Base-by-base conservation (phyloP, 2,329 filamentous ascomycete species). In the Fusarium circinatum region DNA sequence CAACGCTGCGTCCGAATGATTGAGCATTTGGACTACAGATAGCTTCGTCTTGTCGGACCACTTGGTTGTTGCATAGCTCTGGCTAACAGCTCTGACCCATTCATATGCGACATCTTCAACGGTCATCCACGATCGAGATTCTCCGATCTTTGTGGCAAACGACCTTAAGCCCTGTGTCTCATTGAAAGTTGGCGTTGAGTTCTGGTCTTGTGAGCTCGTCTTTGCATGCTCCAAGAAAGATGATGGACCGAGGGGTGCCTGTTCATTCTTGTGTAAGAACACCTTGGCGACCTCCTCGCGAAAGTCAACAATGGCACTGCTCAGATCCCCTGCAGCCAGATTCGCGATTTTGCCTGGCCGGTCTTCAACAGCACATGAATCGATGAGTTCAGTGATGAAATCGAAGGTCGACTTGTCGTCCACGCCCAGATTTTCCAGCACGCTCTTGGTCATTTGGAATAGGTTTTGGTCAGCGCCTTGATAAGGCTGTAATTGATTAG, bases 201-300 rank as follows among this genome's bases (percentile, higher is more conserved):
- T 81, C 28, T 85, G 82, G 56, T 87, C 86, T 74, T 89, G 86
- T 1, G 87, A 85, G 8, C 86, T 85, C 0, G 87, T 83, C 72
- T 91, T 91, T 3, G 89, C 87, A 75, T 92, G 89, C 73, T 92
- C 90, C 8, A 92, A 84, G 73, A 92, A 92, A 8, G 89, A 89
- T 2, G 87, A 89, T 22, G 91, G 83, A 14, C 88, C 88, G 36
- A 89, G 81, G 17, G 85, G 85, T 0, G 86, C 83, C 28, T 85
- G 82, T 51, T 89, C 87, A 62, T 87, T 86, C 71, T 89, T 89
- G 69, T 83, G 86, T 18, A 90, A 79, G 17, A 91, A 78, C 10
- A 88, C 82, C 68, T 85, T 86, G 1, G 87, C 87, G 12, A 84
- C 84, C n/a, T 89, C 87, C 62, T 89, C 87, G 47, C 85, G 85